phyloP scores from a whole-genome alignment of 73 alveolate species.

The Halteria grandinella region DNA sequence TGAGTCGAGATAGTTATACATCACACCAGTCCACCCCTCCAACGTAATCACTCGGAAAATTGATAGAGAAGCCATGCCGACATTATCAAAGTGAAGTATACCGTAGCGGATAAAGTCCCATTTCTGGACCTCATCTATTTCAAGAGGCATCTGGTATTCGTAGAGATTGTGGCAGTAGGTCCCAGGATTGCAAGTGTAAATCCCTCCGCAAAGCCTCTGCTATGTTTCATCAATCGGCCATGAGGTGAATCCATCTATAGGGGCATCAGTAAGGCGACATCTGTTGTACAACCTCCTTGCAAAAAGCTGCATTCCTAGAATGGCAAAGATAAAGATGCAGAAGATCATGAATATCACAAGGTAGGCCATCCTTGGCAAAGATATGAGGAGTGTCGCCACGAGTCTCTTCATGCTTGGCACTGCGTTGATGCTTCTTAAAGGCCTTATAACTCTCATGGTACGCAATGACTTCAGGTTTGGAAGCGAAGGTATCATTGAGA shows the following conservation, averaged over 20 bases:
- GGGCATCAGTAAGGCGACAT: slow-evolving; percentile 67
- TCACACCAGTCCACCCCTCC: no score
- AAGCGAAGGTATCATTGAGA: slow-evolving; percentile 71
- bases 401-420: slow-evolving; percentile 75
- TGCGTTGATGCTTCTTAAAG: slow-evolving; percentile 73
- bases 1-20: no score
- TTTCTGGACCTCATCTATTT: no score
- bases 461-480: slow-evolving; percentile 63
- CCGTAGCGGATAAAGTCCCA: no score
- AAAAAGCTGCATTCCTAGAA: slow-evolving; percentile 76
- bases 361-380: slow-evolving; percentile 70
- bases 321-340: slow-evolving; percentile 68
- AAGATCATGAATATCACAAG: slow-evolving; percentile 66
- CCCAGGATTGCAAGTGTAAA: slow-evolving; percentile 12
- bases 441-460: slow-evolving; percentile 74
- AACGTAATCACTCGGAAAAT: no score
- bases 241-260: no score
- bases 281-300: slow-evolving; percentile 64
- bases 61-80: no score
- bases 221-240: slow-evolving; percentile 51
- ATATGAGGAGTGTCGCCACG: slow-evolving; percentile 62
- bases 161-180: slow-evolving; percentile 58
- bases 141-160: no score
- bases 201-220: slow-evolving; percentile 53
- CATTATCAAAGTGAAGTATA: no score